phyloP scores from a whole-genome alignment of 306 rosid genomes.

The Geum urbanum region DNA sequence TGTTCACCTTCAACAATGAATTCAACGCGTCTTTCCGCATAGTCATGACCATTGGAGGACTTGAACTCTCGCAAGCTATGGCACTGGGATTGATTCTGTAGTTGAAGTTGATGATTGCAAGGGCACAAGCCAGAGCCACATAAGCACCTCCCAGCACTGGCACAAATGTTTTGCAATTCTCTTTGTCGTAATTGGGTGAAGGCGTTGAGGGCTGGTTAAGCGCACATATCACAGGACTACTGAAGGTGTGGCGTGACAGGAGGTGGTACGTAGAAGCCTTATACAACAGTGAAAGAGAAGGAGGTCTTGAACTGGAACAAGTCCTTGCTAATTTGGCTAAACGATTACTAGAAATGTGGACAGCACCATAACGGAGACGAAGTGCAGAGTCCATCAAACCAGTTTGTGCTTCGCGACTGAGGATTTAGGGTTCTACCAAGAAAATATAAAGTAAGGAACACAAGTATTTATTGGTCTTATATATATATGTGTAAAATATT shows the following conservation, averaged over 20 bases:
- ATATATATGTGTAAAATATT: not conserved
- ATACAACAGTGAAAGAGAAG: not conserved
- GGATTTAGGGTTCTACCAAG: not conserved
- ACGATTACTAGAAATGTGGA: not conserved
- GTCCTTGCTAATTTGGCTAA: not conserved
- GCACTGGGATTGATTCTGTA: not conserved
- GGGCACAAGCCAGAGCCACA: conserved; percentile 22
- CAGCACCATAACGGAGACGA: conserved; percentile 2
- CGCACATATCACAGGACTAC: not conserved
- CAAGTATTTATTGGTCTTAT: not conserved
- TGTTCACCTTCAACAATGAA: conserved; percentile 2
- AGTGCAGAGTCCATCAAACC: conserved; percentile 14
- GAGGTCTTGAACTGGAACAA: not conserved
- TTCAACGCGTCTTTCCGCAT: not conserved
- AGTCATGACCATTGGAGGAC: not conserved
- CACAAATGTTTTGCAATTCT: not conserved
- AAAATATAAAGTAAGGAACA: not conserved
- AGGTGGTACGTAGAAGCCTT: no score
- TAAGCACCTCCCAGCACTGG: conserved; percentile 10
- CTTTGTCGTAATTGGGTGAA: not conserved
- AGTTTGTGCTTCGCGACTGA: not conserved
- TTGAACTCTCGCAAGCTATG: not conserved
- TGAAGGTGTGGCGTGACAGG: not conserved
- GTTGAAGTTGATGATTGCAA: conserved; percentile 20
- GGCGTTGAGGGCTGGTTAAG: not conserved